These are phyloP conservation scores for Hordeum vulgare DNA, from an alignment of 176 grass and related monocot genomes.

Conservation along the genomic window MorexV3_pseudomolecules_assembly NC_058520.1:493941518-493942017, in stretches of 20 bases:
- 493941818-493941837: constrained; percentile 29
- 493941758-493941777: background rate
- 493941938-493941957: constrained; percentile 55
- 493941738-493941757: constrained; percentile 29
- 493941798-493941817: background rate
- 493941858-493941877: background rate
- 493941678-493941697: constrained; percentile 72
- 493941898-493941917: background rate
- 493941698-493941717: constrained; percentile 59
- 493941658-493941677: constrained; percentile 85
- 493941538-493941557: constrained; percentile 14
- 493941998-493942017: constrained; percentile 47
- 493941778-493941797: background rate
- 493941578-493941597: constrained; percentile 82
- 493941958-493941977: constrained; percentile 57
- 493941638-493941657: constrained; percentile 78
- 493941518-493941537: background rate
- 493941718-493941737: constrained; percentile 42
- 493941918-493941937: background rate
- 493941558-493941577: constrained; percentile 57
- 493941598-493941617: constrained; percentile 82
- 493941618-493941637: constrained; percentile 91
- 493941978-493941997: constrained; percentile 25
- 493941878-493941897: background rate
- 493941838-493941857: background rate